These are phyloP conservation scores for Remersonia thermophila DNA, from an alignment of 2,329 filamentous ascomycete genomes.

Conservation along the genomic window DNA sequence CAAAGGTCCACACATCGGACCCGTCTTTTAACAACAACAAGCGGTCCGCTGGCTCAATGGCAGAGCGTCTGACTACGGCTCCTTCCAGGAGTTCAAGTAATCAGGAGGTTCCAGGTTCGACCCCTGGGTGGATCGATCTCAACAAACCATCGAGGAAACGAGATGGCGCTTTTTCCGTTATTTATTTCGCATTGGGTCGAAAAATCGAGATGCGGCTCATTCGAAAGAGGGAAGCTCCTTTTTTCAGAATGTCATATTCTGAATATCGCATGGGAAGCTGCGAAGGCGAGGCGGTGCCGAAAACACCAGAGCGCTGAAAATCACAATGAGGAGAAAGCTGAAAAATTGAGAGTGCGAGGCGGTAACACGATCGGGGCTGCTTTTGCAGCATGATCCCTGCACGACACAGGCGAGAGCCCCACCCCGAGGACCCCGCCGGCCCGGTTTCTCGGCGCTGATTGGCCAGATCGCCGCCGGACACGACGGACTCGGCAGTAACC, in stretches of 20 bases:
- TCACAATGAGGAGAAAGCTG: slow-evolving; percentile 5
- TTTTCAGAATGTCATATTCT: slow-evolving; percentile 3
- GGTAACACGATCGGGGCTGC: slow-evolving; percentile 4
- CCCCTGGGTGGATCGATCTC: slow-evolving; percentile 10
- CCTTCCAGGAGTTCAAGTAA: slow-evolving; percentile 1
- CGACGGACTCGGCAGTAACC: slow-evolving; percentile 6
- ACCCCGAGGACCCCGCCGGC: slow-evolving; percentile 7
- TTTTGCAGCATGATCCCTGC: slow-evolving; percentile 7
- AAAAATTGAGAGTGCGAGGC: background rate
- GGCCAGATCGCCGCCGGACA: slow-evolving; percentile 9
- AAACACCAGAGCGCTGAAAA: slow-evolving; percentile 7
- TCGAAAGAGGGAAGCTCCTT: background rate
- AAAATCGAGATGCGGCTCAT: background rate
- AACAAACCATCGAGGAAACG: background rate
- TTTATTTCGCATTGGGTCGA: slow-evolving; percentile 4
- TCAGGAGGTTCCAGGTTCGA: slow-evolving; percentile 15
- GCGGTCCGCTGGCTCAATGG: slow-evolving; percentile 13
- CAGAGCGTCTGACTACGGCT: slow-evolving; percentile 14
- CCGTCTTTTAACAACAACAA: slow-evolving; percentile 6
- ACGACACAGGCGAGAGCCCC: slow-evolving; percentile 1
- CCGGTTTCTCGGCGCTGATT: slow-evolving; percentile 8
- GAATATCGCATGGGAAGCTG: background rate
- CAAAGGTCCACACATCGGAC: too few species aligned
- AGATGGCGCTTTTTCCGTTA: slow-evolving; percentile 11
- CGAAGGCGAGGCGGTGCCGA: background rate